Base-by-base conservation (phyloP, 345 rosid genomes). In the Ceriops zippeliana region DNA sequence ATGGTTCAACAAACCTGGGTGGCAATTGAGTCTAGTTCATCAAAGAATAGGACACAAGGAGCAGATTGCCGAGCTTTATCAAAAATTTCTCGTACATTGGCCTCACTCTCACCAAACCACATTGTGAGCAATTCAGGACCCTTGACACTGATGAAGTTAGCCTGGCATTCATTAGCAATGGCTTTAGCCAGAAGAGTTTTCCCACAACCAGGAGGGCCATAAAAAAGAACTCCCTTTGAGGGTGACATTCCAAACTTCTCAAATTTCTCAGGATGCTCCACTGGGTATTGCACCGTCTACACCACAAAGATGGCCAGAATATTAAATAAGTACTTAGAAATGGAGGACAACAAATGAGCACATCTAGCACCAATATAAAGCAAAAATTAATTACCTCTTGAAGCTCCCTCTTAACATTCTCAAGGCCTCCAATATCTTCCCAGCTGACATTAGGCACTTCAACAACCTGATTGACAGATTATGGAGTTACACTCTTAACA, bases 61-160 rank as follows among this genome's bases (percentile, higher is more conserved):
- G 73, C 73, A 70, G 73, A 70, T 17, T 62, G 66, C 16, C 67
- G 73, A 32, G 73, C 73, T 61, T 70, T 70, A 35, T 70, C 73
- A 34, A 70, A 70, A 17, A 62, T 62, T 24, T 70, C 73, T 30
- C 73, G 20, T 6, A 70, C 73, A 52, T 70, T 70, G 61, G 73
- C 73, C 61, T 70, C 73, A 62, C 73, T 70, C 61, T 70, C 73
- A 15, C 73, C 73, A 70, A 70, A 70, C 73, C 73, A 70, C 73
- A 70, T 70, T 62, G 73, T 62, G n/a, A 70, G 73, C 63, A 67
- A 67, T 56, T 67, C 70, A 10, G 70, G 70, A 57, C 70, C 70
- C 70, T 67, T 67, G 31, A 70, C 52, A 52, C 73, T 70, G 52
- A 70, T 70, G 60, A 70, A 70, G 52, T 70, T 70, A 51, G 73